phyloP scores from a whole-genome alignment of 768 basidiomycete species.

The Asterophora parasitica region DNA sequence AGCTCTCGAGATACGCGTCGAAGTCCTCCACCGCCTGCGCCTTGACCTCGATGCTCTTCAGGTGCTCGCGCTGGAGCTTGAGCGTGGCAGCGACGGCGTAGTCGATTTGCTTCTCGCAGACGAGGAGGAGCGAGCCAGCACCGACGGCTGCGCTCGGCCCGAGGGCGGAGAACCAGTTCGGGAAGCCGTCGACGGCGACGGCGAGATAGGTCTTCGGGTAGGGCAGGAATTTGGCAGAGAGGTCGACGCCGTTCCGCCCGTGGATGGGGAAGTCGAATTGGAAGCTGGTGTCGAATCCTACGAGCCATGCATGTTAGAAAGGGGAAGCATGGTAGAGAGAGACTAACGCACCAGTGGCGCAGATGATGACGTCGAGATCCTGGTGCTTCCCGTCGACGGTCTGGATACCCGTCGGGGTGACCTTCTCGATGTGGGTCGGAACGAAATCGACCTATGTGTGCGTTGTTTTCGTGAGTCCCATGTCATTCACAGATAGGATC shows the following conservation, averaged over 20 bases:
- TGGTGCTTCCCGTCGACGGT: slow-evolving; percentile 48
- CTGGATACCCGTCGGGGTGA: slow-evolving; percentile 54
- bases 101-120: slow-evolving; percentile 53
- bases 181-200: slow-evolving; percentile 57
- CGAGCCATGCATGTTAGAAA: not conserved
- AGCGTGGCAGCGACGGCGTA: slow-evolving; percentile 50
- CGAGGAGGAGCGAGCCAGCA: slow-evolving; percentile 47
- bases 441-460: slow-evolving; percentile 60
- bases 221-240: slow-evolving; percentile 51
- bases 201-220: slow-evolving; percentile 56
- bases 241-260: slow-evolving; percentile 46
- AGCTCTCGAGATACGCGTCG: slow-evolving; percentile 53
- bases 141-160: slow-evolving; percentile 58
- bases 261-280: slow-evolving; percentile 46
- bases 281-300: slow-evolving; percentile 52
- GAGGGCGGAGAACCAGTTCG: slow-evolving; percentile 58
- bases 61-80: slow-evolving; percentile 59
- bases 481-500: not conserved
- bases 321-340: not conserved
- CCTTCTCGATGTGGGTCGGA: slow-evolving; percentile 42
- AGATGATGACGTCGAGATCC: slow-evolving; percentile 56
- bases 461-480: not conserved
- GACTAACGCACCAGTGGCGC: slow-evolving; percentile 47
- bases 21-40: slow-evolving; percentile 56
- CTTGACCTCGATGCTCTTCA: slow-evolving; percentile 60